Base-by-base conservation (phyloP, 1,284 basidiomycete species). In the Ustilago hordei region DNA sequence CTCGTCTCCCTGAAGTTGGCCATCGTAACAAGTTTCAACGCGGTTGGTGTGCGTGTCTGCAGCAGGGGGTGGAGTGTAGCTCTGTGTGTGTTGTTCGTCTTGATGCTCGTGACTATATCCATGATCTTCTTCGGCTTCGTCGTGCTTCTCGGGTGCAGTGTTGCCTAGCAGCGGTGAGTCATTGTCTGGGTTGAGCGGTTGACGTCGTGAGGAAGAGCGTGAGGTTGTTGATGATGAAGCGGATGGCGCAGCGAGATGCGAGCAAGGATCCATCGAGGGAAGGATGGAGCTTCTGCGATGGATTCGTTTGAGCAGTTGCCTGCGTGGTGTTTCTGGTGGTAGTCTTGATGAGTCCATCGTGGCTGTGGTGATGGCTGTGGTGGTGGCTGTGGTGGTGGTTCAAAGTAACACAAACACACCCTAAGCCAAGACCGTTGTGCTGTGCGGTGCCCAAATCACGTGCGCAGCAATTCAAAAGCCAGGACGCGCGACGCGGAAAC, bases 281-380 rank as follows among this genome's bases (percentile, higher is more conserved):
- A 75, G 72, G 56, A 72, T 53, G 45, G 77, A 75, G 69, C 69
- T 71, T 38, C 77, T 68, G 12, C 77, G 56, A 38, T 75, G 63
- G n/a, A 79, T 79, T 53, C 77, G 73, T n/a, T 72, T 75, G 55
- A 79, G 77, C 60, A 79, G 64, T 11, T 75, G 72, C 43, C 72
- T 73, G 35, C 70, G 71, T 15, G 77, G 77, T 3, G 74, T 79
- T 52, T 79, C 69, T 19, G 76, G 74, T 52, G 76, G 62, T 13
- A 62, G 47, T 50, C 62, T 62, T 48, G 62, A 61, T 13, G 69
- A 38, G 31, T 72, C 65, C 74, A 75, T 28, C 19, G 12, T 15
- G 9, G 15, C 17, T 31, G 53, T n/a, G 56, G 19, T 55, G 45
- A 32, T 38, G 50, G 43, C 23, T 17, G 5, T 45, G n/a, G n/a